phyloP scores from a whole-genome alignment of 768 basidiomycete species.

The Fomitopsis serialis region DNA sequence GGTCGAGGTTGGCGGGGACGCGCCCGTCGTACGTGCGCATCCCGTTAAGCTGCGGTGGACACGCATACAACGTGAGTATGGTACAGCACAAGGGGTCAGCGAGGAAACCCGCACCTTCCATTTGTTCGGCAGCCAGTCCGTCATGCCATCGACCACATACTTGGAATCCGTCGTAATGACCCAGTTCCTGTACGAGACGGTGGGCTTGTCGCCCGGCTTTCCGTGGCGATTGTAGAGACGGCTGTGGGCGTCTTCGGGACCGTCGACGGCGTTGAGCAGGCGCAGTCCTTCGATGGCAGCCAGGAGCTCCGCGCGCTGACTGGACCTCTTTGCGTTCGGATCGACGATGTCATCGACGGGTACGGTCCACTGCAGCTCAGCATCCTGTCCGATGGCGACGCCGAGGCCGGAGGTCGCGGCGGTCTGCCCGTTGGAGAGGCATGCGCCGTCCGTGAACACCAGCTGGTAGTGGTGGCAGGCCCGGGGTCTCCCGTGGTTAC shows the following conservation, averaged over 20 bases:
- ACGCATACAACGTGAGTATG: too few species aligned
- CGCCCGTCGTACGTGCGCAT: too few species aligned
- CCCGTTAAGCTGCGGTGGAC: too few species aligned
- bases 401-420: too few species aligned
- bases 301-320: conserved; percentile 2
- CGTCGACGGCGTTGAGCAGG: background rate
- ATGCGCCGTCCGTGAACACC: conserved; percentile 32
- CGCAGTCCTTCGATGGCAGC: background rate
- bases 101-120: conserved; percentile 22
- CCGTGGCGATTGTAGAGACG: too few species aligned
- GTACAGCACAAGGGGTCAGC: too few species aligned
- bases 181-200: background rate
- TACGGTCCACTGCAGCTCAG: background rate
- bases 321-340: background rate
- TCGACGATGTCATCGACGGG: background rate
- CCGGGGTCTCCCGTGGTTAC: too few species aligned
- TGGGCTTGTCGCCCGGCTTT: too few species aligned
- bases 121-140: conserved; percentile 25
- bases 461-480: conserved; percentile 24
- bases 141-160: conserved; percentile 31
- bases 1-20: too few species aligned
- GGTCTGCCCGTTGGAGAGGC: conserved; percentile 22
- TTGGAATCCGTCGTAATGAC: conserved; percentile 29
- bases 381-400: too few species aligned
- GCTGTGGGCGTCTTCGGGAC: background rate